A percentile compares a stretch with the other conserved stretches of the same genome.
Evolutionary conservation across 2,329 filamentous ascomycete genomes (phyloP).

Genomic region (Venturia aucupariae): DNA sequence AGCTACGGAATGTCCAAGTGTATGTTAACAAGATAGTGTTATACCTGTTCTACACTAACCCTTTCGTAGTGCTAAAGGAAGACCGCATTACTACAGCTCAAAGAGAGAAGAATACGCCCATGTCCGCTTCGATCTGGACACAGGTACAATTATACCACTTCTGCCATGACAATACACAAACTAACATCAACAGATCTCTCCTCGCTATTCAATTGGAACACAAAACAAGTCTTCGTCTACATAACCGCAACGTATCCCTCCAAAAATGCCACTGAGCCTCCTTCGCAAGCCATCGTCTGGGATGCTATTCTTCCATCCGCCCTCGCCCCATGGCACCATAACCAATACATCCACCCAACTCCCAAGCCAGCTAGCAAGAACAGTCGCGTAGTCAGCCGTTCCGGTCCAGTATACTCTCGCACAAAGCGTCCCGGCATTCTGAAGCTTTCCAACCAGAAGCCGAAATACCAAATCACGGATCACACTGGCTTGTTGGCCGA

Average conservation of each 20-base stretch:
- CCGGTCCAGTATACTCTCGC: slow-evolving; percentile 16
- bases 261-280: slow-evolving; percentile 31
- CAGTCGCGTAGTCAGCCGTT: slow-evolving; percentile 32
- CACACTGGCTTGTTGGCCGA: slow-evolving; percentile 69
- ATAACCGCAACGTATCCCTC: slow-evolving; percentile 67
- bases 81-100: slow-evolving; percentile 89
- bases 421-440: slow-evolving; percentile 55
- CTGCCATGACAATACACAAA: neutral
- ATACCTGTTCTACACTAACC: neutral
- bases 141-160: slow-evolving; percentile 37
- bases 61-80: slow-evolving; percentile 62
- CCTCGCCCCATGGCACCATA: slow-evolving; percentile 45
- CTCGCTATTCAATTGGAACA: slow-evolving; percentile 97
- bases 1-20: slow-evolving; percentile 75
- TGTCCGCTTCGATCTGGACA: slow-evolving; percentile 85
- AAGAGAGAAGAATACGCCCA: slow-evolving; percentile 95
- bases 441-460: slow-evolving; percentile 71
- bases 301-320: slow-evolving; percentile 81
- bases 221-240: slow-evolving; percentile 96
- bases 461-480: slow-evolving; percentile 96
- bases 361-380: slow-evolving; percentile 51
- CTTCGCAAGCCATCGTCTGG: slow-evolving; percentile 76
- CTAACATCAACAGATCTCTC: slow-evolving; percentile 54
- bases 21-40: slow-evolving; percentile 35
- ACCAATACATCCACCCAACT: slow-evolving; percentile 46